Conservation (phyloP, 352 stramenopile species). For the Pythium sp. region DNA sequence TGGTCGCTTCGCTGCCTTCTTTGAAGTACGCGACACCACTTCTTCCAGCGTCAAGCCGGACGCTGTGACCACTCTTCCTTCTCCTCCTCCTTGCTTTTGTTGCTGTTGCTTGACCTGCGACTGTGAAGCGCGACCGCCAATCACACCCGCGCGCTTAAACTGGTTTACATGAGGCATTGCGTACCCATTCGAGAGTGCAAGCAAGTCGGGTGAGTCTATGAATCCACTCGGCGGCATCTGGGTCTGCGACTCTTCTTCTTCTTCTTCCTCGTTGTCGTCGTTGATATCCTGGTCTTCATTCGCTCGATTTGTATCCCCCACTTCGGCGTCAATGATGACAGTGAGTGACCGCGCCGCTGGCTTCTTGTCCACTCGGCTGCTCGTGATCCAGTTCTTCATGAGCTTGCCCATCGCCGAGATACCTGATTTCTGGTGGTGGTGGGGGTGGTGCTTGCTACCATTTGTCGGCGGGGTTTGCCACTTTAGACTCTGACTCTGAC, state of each 20-base stretch:
- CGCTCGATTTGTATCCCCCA: background rate
- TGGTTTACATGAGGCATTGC: background rate
- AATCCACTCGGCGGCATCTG: slow-evolving; percentile 15
- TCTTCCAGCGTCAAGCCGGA: background rate
- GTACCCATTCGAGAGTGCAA: slow-evolving; percentile 4
- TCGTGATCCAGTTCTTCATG: slow-evolving; percentile 18
- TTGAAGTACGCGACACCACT: background rate
- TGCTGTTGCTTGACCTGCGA: background rate
- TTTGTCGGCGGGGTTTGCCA: slow-evolving; percentile 3
- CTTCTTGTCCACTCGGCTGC: slow-evolving; percentile 1
- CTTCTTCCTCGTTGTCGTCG: slow-evolving; percentile 13
- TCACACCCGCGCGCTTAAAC: background rate
- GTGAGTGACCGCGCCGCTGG: slow-evolving; percentile 10
- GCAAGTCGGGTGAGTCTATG: slow-evolving; percentile 18
- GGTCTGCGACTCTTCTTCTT: slow-evolving; percentile 24
- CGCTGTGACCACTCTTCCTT: background rate
- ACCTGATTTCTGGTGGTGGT: background rate
- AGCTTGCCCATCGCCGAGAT: slow-evolving; percentile 18
- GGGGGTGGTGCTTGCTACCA: background rate
- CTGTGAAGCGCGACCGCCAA: background rate
- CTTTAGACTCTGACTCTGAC: background rate
- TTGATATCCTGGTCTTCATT: background rate
- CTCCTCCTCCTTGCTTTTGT: background rate
- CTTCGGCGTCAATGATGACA: slow-evolving; percentile 6
- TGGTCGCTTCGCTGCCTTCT: background rate